Evolutionary conservation across 352 stramenopile species (phyloP), one percentile per base, ranked within the genome.

Genomic region (Phytopythium oedochilum): DNA sequence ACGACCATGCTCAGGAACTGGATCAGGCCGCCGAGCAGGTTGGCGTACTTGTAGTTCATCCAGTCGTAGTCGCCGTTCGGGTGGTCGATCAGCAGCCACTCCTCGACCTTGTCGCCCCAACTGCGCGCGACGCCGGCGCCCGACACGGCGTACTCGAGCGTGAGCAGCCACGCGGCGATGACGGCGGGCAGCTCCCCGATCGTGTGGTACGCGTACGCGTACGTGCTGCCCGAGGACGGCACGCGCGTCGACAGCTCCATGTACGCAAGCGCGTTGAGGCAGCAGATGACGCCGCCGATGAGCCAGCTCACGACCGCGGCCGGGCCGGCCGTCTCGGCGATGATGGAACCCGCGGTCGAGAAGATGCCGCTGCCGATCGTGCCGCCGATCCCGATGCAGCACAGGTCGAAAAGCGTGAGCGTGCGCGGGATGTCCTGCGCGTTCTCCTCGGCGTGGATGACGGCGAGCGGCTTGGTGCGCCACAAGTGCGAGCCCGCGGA

Each of bases 311-410:
- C 47, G 43, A 83, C 69, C 7, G 83, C 83, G 26, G 83, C 77
- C 1, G 89, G 86, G 22, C 89, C 89, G 3, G 85, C 83, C 2
- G 66, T 83, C 39, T 74, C 64, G 34, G 68, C 76, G 39, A 98
- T 76, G 39, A 97, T 83, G 28, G 46, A 65, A 14, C 66, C 74
- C 1, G 76, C 64, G 7, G 76, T 87, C 32, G 73, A 89, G 71
- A 97, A 98, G 52, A 98, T 83, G 12, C 92, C 92, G 35, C 55
- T 71, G 4, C 92, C 92, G 6, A 98, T 77, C 0, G 92, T 98
- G n/a, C 74, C 88, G 0, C 92, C 91, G 5, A 97, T 82, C 15
- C 90, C 88, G 34, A 97, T 76, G 29, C 65, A 86, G 18, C 93
- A 66, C 15, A 97, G 66, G 63, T 97, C 90, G 47, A 89, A 88